These are phyloP conservation scores for Rhizopogon salebrosus DNA, from an alignment of 768 basidiomycete genomes.

Conservation along the genomic window DNA sequence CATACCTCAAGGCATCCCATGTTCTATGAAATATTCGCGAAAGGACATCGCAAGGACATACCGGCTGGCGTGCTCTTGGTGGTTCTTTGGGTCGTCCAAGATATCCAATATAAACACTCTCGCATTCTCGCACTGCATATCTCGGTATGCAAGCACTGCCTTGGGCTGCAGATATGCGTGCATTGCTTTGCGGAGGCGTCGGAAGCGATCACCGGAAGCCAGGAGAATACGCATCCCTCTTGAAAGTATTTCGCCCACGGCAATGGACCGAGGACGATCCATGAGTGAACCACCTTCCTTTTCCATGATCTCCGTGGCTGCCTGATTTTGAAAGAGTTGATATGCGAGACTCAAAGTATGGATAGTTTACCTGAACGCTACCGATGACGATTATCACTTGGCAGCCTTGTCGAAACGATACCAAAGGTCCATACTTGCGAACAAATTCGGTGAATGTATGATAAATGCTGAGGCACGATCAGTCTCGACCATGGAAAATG, in stretches of 20 bases:
- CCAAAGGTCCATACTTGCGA: slow-evolving; percentile 50
- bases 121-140: slow-evolving; percentile 34
- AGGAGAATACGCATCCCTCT: slow-evolving; percentile 50
- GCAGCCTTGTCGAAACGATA: slow-evolving; percentile 44
- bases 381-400: slow-evolving; percentile 14
- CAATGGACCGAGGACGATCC: slow-evolving; percentile 45
- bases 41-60: background rate
- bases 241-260: slow-evolving; percentile 49
- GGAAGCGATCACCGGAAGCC: slow-evolving; percentile 48
- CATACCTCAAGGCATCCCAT: slow-evolving; percentile 13
- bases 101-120: slow-evolving; percentile 14
- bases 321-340: slow-evolving; percentile 44
- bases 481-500: background rate
- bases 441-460: slow-evolving; percentile 42
- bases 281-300: slow-evolving; percentile 45
- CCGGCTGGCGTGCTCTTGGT: slow-evolving; percentile 12
- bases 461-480: slow-evolving; percentile 3
- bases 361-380: slow-evolving; percentile 10
- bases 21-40: background rate
- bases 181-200: slow-evolving; percentile 48
- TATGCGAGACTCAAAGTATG: slow-evolving; percentile 25
- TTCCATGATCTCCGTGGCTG: slow-evolving; percentile 56
- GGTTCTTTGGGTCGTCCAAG: slow-evolving; percentile 9
- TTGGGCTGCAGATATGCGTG: slow-evolving; percentile 51
- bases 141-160: slow-evolving; percentile 38